Percentiles rank a stretch among this genome's conserved stretches.
These are phyloP conservation scores for Hypomyces rosellus DNA, from an alignment of 2,329 filamentous ascomycete genomes.

Conservation along the genomic window DNA sequence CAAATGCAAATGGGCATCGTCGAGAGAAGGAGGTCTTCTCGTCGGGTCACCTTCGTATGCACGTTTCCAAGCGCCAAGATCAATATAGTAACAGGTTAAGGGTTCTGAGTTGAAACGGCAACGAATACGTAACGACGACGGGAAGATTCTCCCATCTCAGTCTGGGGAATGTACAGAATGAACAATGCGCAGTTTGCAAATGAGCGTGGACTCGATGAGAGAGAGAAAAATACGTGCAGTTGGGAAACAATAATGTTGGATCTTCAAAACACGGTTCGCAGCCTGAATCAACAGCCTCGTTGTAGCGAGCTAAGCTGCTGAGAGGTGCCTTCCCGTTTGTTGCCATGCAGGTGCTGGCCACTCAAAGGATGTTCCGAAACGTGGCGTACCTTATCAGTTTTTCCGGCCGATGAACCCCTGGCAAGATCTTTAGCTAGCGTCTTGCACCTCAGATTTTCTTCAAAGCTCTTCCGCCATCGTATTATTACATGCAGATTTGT, in stretches of 20 bases:
- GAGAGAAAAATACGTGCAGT: background rate
- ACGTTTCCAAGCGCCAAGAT: too few relatives aligned
- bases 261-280: conserved; percentile 4
- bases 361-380: conserved; percentile 18
- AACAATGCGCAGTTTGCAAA: too few relatives aligned
- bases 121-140: too few relatives aligned
- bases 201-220: conserved; percentile 10
- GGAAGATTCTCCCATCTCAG: too few relatives aligned
- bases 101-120: too few relatives aligned
- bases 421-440: conserved; percentile 9
- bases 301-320: conserved; percentile 7
- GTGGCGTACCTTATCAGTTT: conserved; percentile 22
- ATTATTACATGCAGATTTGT: background rate
- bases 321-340: conserved; percentile 5
- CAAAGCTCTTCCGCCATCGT: background rate
- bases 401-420: conserved; percentile 19
- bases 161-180: too few relatives aligned
- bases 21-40: conserved; percentile 15
- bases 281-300: conserved; percentile 15
- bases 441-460: conserved; percentile 17
- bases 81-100: too few relatives aligned
- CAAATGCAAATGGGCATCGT: conserved; percentile 24
- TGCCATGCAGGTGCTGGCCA: conserved; percentile 2
- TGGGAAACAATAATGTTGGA: background rate
- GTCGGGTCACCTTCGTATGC: too few relatives aligned